Base-by-base conservation (phyloP, 2,329 filamentous ascomycete genomes). In the Colletotrichum costaricense region DNA sequence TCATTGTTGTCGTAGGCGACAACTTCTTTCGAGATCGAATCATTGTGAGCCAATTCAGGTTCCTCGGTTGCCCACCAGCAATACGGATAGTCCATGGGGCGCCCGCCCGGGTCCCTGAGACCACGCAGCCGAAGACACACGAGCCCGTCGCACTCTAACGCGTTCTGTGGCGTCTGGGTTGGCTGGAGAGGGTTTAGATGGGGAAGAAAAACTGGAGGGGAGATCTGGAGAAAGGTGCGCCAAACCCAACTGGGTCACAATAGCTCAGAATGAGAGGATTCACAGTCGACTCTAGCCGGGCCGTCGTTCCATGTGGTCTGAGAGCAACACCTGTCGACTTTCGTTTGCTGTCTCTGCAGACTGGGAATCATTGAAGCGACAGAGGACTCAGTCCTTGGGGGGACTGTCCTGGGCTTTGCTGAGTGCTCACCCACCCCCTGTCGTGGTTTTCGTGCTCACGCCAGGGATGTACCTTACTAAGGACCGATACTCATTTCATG, bases 261-360 rank as follows among this genome's bases (percentile, higher is more conserved):
- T 38, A 57, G 28, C 24, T 67, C 46, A 57, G 26, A 69, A 55
- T 55, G 59, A 55, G 38, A 69, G 52, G 58, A 69, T 33, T 54
- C 26, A 60, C 22, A 42, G n/a, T 57, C 60, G 26, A 56, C 60
- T 52, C 33, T 33, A 70, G 5, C 70, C 67, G 70, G 70, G 24
- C 70, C 70, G 70, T 65, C 70, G 70, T 70, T 73, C 70, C 70
- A 73, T 73, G 70, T 65, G 67, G 66, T 26, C 70, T 70, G 54
- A 63, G 69, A 55, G 42, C 46, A 65, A 69, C 54, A 28, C 22
- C n/a, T 33, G 38, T 30, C 12, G 26, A 60, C 58, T 46, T 19
- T 54, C 33, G 14, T 22, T 56, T 28, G 30, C 55, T 14, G 24
- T 19, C 19, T 66, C 35, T 56, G 26, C 54, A 6, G 56, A 28